Evolutionary conservation across 345 rosid genomes (phyloP).

Genomic region (Gossypium turneri): DNA sequence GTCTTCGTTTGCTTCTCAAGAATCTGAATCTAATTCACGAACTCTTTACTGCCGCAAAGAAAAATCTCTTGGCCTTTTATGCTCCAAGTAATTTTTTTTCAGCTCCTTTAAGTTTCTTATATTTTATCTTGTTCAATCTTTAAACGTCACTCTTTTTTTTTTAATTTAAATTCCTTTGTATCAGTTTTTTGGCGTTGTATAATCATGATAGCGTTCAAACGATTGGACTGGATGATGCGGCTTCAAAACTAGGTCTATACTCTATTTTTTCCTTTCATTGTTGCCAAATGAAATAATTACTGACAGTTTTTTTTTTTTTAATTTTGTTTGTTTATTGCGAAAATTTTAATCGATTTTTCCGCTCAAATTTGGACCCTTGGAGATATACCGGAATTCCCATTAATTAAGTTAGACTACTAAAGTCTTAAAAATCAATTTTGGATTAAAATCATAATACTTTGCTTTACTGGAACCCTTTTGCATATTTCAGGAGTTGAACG

Average conservation of each 20-base stretch:
- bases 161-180: not conserved
- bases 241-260: conserved; percentile 45
- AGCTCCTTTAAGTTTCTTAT: not conserved
- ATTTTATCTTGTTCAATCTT: conserved; percentile 11
- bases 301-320: not conserved
- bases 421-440: not conserved
- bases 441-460: not conserved
- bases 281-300: conserved; percentile 7
- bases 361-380: not conserved
- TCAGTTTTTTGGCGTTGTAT: conserved; percentile 58
- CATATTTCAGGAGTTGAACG: conserved; percentile 62
- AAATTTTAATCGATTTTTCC: not conserved
- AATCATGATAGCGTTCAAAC: conserved; percentile 41
- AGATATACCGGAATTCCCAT: not conserved
- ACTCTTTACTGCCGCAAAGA: conserved; percentile 64
- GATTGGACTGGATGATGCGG: conserved; percentile 81
- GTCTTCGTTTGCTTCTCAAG: conserved; percentile 26
- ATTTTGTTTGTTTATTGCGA: not conserved
- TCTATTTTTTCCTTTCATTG: conserved; percentile 4
- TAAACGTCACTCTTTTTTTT: not conserved
- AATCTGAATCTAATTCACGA: conserved; percentile 38
- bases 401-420: not conserved
- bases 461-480: not conserved
- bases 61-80: conserved; percentile 70
- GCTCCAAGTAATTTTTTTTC: conserved; percentile 46